phyloP scores from a whole-genome alignment of 2,329 filamentous ascomycete genomes.

The Calonectria hawksworthii region DNA sequence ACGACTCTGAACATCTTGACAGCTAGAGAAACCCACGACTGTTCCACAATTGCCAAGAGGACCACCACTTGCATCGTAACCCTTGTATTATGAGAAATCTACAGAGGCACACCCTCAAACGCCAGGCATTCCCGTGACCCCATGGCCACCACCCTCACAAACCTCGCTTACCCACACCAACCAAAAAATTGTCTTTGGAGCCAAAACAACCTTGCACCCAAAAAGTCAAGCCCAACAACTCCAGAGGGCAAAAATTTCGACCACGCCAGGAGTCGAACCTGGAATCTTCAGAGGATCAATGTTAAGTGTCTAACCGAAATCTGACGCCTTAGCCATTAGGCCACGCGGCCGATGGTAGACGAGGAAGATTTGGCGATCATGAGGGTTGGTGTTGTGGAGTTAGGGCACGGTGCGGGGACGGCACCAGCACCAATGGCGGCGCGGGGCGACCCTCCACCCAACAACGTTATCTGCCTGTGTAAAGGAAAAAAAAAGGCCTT shows the following conservation, averaged over 20 bases:
- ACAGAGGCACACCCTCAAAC: not conserved
- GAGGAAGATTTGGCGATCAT: not conserved
- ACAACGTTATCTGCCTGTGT: not conserved
- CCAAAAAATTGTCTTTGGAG: not conserved
- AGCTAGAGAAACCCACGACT: fast-evolving
- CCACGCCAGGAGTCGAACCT: conserved; percentile 29
- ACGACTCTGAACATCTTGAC: not conserved
- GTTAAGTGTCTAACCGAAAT: conserved; percentile 14
- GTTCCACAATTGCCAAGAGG: not conserved
- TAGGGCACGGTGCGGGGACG: not conserved
- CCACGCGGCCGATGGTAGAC: conserved; percentile 26
- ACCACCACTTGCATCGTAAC: not conserved
- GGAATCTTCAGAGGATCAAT: conserved; percentile 19
- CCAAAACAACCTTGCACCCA: not conserved
- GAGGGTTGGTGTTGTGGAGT: not conserved
- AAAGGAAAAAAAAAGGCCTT: no score
- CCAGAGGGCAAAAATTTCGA: not conserved
- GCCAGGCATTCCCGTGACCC: not conserved
- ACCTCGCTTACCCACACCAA: not conserved
- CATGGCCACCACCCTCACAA: not conserved
- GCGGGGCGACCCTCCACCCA: not conserved
- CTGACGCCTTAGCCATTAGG: conserved; percentile 31
- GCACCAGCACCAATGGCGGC: not conserved
- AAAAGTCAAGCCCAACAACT: not conserved
- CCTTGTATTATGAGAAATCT: not conserved